Conservation (phyloP, 2,329 filamentous ascomycete genomes). For the Pseudogymnoascus sp. region DNA sequence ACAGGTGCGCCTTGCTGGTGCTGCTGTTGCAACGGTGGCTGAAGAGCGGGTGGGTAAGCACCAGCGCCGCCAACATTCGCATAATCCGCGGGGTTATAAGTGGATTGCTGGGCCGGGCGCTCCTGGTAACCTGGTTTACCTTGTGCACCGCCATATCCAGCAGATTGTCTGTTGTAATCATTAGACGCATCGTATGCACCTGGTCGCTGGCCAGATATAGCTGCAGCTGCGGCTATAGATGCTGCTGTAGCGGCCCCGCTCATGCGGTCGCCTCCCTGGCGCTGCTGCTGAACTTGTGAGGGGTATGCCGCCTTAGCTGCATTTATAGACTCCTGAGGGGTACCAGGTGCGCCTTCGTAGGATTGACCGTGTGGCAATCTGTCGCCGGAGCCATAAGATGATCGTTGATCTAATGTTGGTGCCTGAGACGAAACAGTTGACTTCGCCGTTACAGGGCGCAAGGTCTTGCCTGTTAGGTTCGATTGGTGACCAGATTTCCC, state of each 20-base stretch:
- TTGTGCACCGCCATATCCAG: slow-evolving; percentile 18
- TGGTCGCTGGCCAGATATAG: slow-evolving; percentile 43
- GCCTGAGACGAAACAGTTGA: slow-evolving; percentile 19
- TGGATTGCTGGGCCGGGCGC: slow-evolving; percentile 45
- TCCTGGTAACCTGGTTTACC: slow-evolving; percentile 19
- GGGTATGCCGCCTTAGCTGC: slow-evolving; percentile 59
- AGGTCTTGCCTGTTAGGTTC: slow-evolving; percentile 22
- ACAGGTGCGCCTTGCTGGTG: slow-evolving; percentile 20
- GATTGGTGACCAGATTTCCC: slow-evolving; percentile 29
- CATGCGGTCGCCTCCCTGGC: slow-evolving; percentile 43
- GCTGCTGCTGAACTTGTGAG: slow-evolving; percentile 28
- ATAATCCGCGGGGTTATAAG: slow-evolving; percentile 74
- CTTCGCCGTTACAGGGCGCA: slow-evolving; percentile 18
- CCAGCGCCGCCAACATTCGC: slow-evolving; percentile 53
- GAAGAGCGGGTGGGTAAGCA: slow-evolving; percentile 38
- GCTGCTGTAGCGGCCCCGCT: slow-evolving; percentile 45
- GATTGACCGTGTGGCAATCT: slow-evolving; percentile 26
- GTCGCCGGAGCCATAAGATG: slow-evolving; percentile 23
- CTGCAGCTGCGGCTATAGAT: slow-evolving; percentile 47
- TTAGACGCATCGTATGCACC: slow-evolving; percentile 25
- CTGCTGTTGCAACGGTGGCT: slow-evolving; percentile 31
- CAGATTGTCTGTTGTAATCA: slow-evolving; percentile 23
- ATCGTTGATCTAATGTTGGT: slow-evolving; percentile 18
- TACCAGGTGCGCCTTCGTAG: slow-evolving; percentile 32
- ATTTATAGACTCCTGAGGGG: slow-evolving; percentile 49